Evolutionary conservation across 208 protist species (phyloP), one percentile per base, ranked within the genome.

Genomic region (Trypanosoma cruzi): DNA sequence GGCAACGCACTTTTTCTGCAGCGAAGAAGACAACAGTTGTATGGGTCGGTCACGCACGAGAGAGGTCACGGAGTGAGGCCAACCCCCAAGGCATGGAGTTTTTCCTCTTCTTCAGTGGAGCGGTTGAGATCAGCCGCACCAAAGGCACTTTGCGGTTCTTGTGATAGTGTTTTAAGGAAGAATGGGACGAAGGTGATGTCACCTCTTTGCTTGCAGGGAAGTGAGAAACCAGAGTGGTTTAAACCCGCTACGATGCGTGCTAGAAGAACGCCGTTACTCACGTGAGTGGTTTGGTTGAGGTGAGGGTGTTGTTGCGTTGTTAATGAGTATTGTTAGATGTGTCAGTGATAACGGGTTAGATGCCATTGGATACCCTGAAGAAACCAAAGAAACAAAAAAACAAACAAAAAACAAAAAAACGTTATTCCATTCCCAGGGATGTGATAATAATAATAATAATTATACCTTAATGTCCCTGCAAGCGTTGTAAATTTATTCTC

Each of bases 1-100:
- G 66, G 66, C 10, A 71, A 71, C 26, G 66, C 66, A 16, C 48
- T 71, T 14, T 71, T 64, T 64, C 32, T 71, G 26, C 46, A 62
- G 46, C 28, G 46, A 8, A 52, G 32, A 26, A 37, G 48, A 32
- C 34, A 64, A 31, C 29, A 32, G 54, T 8, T 64, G 20, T 31
- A 53, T 2, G 34, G 26, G n/a, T n/a, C 29, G 26, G 16, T n/a
- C 24, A 37, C 20, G 0, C 22, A 13, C 31, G 26, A 44, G 40
- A 44, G 40, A 44, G 7, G 40, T 14, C 8, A 44, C 40, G 13
- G 4, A 44, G 40, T 44, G 40, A 2, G 40, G 40, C 8, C 40
- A 2, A 14, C 40, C 1, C 18, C 8, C 3, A 16, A 7, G 40
- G 2, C 40, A 16, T 3, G 40, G 7, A 44, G 40, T 44, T 44